Percentiles rank a stretch among this genome's conserved stretches.
Evolutionary conservation across 345 rosid genomes (phyloP).

Genomic region (Populus deltoides): DNA sequence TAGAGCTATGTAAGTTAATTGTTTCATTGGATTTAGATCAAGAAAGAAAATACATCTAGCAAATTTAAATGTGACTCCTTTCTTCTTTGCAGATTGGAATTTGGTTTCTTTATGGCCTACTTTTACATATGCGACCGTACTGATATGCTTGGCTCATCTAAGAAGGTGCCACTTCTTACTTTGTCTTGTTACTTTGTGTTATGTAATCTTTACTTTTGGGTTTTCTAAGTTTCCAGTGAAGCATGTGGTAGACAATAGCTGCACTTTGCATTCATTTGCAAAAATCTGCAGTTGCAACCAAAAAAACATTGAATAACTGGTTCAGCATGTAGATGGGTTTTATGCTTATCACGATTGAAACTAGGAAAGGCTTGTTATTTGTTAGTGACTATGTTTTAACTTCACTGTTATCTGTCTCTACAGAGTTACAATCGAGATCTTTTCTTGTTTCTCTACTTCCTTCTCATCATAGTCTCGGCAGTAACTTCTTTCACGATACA

Average conservation of each 20-base stretch:
- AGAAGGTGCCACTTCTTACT: conserved; percentile 54
- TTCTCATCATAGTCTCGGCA: conserved; percentile 94
- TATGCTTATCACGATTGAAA: background rate
- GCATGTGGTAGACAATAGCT: background rate
- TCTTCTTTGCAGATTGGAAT: conserved; percentile 62
- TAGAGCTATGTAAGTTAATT: conserved; percentile 75
- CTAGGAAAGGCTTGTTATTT: background rate
- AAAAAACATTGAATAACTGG: background rate
- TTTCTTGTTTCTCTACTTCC: conserved; percentile 84
- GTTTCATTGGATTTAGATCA: conserved; percentile 2
- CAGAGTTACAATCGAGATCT: conserved; percentile 93
- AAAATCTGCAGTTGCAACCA: background rate
- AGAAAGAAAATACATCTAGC: background rate
- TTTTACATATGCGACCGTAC: conserved; percentile 88
- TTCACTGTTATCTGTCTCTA: conserved; percentile 26
- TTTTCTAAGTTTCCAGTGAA: background rate
- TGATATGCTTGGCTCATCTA: conserved; percentile 67
- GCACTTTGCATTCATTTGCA: background rate
- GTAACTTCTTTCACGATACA: conserved; percentile 87
- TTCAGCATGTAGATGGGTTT: background rate
- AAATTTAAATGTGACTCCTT: background rate
- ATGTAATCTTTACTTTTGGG: background rate
- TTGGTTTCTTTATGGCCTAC: conserved; percentile 57
- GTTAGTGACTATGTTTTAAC: conserved; percentile 18
- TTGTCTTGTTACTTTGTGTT: background rate